Conservation (phyloP, 306 rosid genomes). For the Clitoria ternatea region DNA sequence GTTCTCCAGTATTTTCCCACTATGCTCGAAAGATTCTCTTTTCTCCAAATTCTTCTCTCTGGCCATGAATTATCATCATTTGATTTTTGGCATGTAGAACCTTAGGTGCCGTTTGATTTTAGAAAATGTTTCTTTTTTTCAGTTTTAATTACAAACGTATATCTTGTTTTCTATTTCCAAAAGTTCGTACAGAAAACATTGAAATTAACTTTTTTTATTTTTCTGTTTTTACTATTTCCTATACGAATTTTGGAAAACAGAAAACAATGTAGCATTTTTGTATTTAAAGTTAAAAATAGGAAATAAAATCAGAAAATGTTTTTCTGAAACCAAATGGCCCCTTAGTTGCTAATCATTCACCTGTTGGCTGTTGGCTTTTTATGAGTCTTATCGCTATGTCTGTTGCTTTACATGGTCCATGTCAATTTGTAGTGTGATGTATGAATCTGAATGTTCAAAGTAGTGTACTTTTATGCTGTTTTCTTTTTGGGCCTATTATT, state of each 20-base stretch:
- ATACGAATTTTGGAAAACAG: too few relatives aligned
- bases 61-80: slow-evolving; percentile 12
- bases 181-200: too few relatives aligned
- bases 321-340: too few relatives aligned
- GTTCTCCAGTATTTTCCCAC: slow-evolving; percentile 32
- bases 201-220: too few relatives aligned
- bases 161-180: too few relatives aligned
- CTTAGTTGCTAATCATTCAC: neutral
- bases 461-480: neutral
- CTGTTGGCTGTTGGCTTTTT: slow-evolving; percentile 1
- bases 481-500: neutral
- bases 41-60: neutral
- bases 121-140: too few relatives aligned
- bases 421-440: neutral
- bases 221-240: too few relatives aligned
- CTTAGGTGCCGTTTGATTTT: too few relatives aligned
- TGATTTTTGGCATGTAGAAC: neutral
- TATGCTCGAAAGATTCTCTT: neutral
- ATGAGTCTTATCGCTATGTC: slow-evolving; percentile 5
- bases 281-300: too few relatives aligned
- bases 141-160: too few relatives aligned
- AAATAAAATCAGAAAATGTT: too few relatives aligned
- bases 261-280: too few relatives aligned
- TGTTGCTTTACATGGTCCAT: slow-evolving; percentile 6
- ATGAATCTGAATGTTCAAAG: slow-evolving; percentile 8